phyloP scores from a whole-genome alignment of 768 basidiomycete species.

The Fistulinella prunicolor region DNA sequence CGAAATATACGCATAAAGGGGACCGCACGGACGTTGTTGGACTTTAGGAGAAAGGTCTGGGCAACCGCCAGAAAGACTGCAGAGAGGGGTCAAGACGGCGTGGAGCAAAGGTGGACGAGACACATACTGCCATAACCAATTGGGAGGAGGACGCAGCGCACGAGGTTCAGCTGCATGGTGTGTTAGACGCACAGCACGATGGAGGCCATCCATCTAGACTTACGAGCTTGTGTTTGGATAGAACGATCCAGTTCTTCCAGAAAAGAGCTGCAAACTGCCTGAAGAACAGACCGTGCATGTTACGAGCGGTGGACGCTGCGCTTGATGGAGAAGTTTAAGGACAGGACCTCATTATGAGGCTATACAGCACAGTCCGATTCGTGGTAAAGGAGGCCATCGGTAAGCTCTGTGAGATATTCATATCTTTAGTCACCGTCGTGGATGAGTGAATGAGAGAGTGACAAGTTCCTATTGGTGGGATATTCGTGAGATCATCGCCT shows the following conservation, averaged over 20 bases:
- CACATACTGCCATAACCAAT: conserved; percentile 51
- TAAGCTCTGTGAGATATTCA: too few relatives aligned
- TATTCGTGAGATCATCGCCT: too few relatives aligned
- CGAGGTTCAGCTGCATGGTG: conserved; percentile 46
- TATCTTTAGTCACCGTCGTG: too few relatives aligned
- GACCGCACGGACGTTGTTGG: conserved; percentile 49
- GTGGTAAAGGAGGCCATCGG: too few relatives aligned
- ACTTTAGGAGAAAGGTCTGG: conserved; percentile 54
- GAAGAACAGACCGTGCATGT: conserved; percentile 46
- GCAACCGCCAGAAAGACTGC: conserved; percentile 59
- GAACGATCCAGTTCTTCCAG: conserved; percentile 74
- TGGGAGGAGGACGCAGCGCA: conserved; percentile 62
- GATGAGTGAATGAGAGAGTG: too few relatives aligned
- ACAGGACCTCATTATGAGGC: background rate
- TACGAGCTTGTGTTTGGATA: conserved; percentile 64
- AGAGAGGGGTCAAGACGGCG: background rate
- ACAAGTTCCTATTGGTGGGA: too few relatives aligned
- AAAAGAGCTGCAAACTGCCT: conserved; percentile 58
- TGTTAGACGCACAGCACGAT: conserved; percentile 1
- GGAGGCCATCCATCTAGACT: conserved; percentile 22
- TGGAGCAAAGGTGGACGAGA: background rate
- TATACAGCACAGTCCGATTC: too few relatives aligned
- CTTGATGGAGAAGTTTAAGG: too few relatives aligned
- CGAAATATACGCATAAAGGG: background rate
- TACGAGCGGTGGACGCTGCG: too few relatives aligned